phyloP scores from a whole-genome alignment of 164 flowering plant species.

The Berberis vulgaris region DNA sequence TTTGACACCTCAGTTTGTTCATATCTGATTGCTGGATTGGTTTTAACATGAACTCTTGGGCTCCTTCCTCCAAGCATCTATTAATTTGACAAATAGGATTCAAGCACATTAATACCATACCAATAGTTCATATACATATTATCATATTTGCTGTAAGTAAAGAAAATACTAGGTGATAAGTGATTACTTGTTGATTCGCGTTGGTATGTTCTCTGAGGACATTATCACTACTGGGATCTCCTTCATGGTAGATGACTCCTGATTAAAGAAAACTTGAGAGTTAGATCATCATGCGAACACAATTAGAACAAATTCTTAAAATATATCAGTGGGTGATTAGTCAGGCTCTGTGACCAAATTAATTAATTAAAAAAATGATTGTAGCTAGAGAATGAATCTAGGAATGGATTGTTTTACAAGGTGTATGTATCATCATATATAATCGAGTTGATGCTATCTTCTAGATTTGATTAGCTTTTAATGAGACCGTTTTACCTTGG shows the following conservation, averaged over 20 bases:
- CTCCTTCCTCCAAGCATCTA: conserved; percentile 50
- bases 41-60: conserved; percentile 36
- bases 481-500: too few species aligned
- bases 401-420: too few species aligned
- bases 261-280: background rate
- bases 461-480: too few species aligned
- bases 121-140: background rate
- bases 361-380: too few species aligned
- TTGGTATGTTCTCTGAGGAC: conserved; percentile 37
- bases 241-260: conserved; percentile 31
- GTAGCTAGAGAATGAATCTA: too few species aligned
- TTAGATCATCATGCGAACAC: background rate
- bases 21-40: conserved; percentile 37
- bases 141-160: background rate
- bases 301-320: background rate
- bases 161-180: background rate
- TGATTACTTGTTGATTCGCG: conserved; percentile 26
- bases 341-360: too few species aligned
- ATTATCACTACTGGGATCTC: conserved; percentile 39
- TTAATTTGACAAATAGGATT: background rate
- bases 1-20: conserved; percentile 26
- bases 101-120: background rate
- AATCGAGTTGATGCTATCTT: background rate
- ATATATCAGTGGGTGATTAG: too few species aligned
- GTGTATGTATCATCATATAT: too few species aligned